Evolutionary conservation across 2,329 filamentous ascomycete genomes (phyloP).

Genomic region (Verruconis gallopava): DNA sequence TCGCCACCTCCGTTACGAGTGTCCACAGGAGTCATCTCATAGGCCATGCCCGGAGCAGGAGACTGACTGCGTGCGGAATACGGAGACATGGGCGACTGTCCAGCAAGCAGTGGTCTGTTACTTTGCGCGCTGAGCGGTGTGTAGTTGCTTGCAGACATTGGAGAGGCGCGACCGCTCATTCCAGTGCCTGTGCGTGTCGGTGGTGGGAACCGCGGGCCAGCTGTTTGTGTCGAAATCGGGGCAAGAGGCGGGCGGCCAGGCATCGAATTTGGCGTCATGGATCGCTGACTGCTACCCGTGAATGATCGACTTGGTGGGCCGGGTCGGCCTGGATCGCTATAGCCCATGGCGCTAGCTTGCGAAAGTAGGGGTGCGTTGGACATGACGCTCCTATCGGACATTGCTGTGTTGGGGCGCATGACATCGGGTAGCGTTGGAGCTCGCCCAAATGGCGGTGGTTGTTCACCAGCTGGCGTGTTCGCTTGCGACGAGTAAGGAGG

Average conservation of each 20-base stretch:
- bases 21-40: conserved; percentile 10
- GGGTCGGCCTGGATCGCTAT: conserved; percentile 17
- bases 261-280: conserved; percentile 7
- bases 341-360: conserved; percentile 49
- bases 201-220: conserved; percentile 1
- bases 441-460: conserved; percentile 16
- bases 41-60: conserved; percentile 2
- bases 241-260: not conserved
- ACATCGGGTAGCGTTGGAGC: conserved; percentile 31
- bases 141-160: conserved; percentile 1
- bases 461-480: conserved; percentile 36
- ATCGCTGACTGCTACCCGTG: conserved; percentile 1
- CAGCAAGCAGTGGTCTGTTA: not conserved
- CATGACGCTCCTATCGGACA: conserved; percentile 43
- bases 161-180: not conserved
- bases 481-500: conserved; percentile 50
- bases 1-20: not conserved
- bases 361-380: conserved; percentile 51
- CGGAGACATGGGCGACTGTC: conserved; percentile 7
- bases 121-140: not conserved
- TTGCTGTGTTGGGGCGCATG: conserved; percentile 42
- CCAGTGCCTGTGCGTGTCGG: conserved; percentile 3
- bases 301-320: conserved; percentile 2
- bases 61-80: conserved; percentile 3
- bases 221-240: not conserved